Evolutionary conservation across 129 eudicot genomes (phyloP).

Genomic region (Tagetes patula): DNA sequence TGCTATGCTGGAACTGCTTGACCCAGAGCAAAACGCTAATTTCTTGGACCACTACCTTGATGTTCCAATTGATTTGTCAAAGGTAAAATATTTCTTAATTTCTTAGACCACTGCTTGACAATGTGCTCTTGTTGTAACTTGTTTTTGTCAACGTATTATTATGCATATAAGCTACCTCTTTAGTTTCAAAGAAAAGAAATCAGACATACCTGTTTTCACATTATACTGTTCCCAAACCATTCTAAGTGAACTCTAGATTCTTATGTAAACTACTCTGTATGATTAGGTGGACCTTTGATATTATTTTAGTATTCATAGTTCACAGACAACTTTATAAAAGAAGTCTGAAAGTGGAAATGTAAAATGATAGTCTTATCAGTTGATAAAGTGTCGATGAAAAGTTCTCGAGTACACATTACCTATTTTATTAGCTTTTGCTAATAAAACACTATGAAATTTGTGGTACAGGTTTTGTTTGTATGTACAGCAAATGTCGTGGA

Average conservation of each 20-base stretch:
- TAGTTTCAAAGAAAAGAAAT: slow-evolving; percentile 1
- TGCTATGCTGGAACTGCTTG: slow-evolving; percentile 99
- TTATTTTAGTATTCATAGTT: not conserved
- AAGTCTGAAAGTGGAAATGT: not conserved
- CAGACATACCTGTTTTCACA: not conserved
- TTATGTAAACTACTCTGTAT: not conserved
- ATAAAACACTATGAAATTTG: not conserved
- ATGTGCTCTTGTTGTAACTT: not conserved
- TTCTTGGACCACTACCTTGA: slow-evolving; percentile 96
- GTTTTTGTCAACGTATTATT: not conserved
- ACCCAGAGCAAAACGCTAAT: slow-evolving; percentile 97
- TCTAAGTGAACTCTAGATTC: not conserved
- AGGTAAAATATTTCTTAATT: slow-evolving; percentile 56
- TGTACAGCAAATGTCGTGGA: slow-evolving; percentile 97
- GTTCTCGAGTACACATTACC: not conserved
- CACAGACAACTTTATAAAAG: not conserved
- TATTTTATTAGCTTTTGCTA: not conserved
- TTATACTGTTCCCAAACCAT: not conserved
- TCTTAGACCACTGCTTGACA: slow-evolving; percentile 74
- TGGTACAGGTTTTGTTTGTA: slow-evolving; percentile 86
- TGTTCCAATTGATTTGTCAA: slow-evolving; percentile 90
- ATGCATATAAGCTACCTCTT: not conserved
- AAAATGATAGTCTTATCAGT: not conserved
- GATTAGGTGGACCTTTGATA: not conserved
- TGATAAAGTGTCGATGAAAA: not conserved